A percentile compares a stretch with the other conserved stretches of the same genome.
Conservation (phyloP, 2,329 filamentous ascomycete genomes). For the Pyricularia grisea region DNA sequence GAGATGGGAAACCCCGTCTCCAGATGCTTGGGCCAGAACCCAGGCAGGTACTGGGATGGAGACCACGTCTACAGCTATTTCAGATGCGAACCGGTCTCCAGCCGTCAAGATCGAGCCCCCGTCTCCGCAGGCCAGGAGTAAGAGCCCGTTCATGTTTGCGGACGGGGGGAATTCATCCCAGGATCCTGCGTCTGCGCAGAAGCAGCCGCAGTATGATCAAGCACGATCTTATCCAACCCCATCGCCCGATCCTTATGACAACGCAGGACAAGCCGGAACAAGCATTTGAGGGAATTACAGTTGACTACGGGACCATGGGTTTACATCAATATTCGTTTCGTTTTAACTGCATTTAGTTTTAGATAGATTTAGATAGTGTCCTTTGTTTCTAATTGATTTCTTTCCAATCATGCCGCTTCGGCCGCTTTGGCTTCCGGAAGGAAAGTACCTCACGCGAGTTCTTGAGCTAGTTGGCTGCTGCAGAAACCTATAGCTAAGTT, state of each 20-base stretch:
- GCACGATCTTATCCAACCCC: not conserved
- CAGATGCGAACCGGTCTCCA: not conserved
- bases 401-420: not conserved
- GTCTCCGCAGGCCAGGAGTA: not conserved
- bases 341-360: not conserved
- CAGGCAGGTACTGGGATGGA: not conserved
- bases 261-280: not conserved
- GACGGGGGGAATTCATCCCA: not conserved
- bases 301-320: not conserved
- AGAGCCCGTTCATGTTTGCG: not conserved
- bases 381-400: not conserved
- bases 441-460: not conserved
- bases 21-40: not conserved
- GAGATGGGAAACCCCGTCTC: not conserved
- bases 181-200: not conserved
- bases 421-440: not conserved
- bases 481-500: too few relatives aligned
- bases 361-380: not conserved
- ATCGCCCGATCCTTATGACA: not conserved
- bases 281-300: not conserved
- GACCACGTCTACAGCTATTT: not conserved
- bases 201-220: not conserved
- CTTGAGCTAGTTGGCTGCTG: too few relatives aligned
- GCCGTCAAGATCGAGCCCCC: not conserved
- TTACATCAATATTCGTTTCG: not conserved